Base-by-base conservation (phyloP, 2,329 filamentous ascomycete species). In the Macroventuria anomochaeta region DNA sequence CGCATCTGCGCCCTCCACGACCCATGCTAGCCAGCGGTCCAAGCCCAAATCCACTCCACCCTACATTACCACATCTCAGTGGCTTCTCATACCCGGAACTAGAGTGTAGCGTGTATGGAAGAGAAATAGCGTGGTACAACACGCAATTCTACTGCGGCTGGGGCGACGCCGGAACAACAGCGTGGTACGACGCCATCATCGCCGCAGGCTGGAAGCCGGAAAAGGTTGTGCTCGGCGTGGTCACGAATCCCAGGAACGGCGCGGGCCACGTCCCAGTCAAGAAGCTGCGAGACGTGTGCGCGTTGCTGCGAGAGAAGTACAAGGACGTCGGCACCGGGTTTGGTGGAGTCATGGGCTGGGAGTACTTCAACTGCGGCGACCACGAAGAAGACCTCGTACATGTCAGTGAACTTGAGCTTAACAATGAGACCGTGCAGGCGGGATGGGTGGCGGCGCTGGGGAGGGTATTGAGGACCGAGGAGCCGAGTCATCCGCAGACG, bases 101-200 rank as follows among this genome's bases (percentile, higher is more conserved):
- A 2, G 91, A 96, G 70, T 70, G 65, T 39, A 70, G 69, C 32
- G 59, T 64, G 3, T 63, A 58, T 6, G 73, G 69, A 3, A 50
- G 53, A 15, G 68, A 88, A 36, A 89, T 96, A 23, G 81, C 82
- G 2, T 97, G 91, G 85, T 96, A 96, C 74, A 96, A 96, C 70
- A 82, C 88, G 5, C 93, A 97, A 70, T 96, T 96, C 75, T 97
- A 97, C 80, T 95, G 90, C 69, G 91, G 91, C 1, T 97, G 91
- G 87, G 91, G 91, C 7, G 85, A 86, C 41, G 84, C 86, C 1
- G 77, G 80, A 23, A 80, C 73, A 12, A 79, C 79, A 2, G 66
- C 70, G 18, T 80, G 78, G 65, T 85, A 81, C 66, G 81, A 84
- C 52, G 75, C 78, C 43, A 81, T 85, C 46, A 72, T 85, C 25